Evolutionary conservation across 495 filamentous ascomycete species (phyloP), one percentile per base, ranked within the genome.

Genomic region (Aspergillus kassunensis): DNA sequence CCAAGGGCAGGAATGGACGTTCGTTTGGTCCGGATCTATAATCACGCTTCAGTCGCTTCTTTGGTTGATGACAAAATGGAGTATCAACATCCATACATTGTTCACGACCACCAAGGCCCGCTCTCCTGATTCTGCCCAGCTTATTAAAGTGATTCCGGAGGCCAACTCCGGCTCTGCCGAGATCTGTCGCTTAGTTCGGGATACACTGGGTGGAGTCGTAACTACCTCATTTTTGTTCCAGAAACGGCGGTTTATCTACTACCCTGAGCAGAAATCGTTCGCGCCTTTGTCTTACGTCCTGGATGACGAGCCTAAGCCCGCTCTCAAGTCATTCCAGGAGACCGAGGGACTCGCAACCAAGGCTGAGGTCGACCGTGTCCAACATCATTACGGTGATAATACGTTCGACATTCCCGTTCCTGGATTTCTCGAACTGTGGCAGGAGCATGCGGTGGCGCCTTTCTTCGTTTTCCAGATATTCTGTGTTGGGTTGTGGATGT

Each of bases 401-500:
- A 92, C 87, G 16, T 99, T 97, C 65, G 93, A 99, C 60, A 97
- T 99, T 46, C 93, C 93, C 19, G 92, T 99, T 18, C 93, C 93
- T 9, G 89, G 85, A 12, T 99, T 99, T 56, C 81, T 86, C 30
- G 93, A 99, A 72, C 82, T 99, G 44, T 99, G 95, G 80, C 86
- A 93, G 71, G 95, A 99, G 68, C 93, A 99, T 72, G 92, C 93
- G 19, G 93, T 99, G 27, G 93, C 93, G 25, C 93, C 93, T 11
- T 99, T 99, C 80, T 99, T 99, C 68, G 90, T 99, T 44, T 99
- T 99, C 72, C 93, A 99, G 74, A 76, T 99, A 34, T 99, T 99
- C 76, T 97, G 95, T 57, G 93, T 99, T 50, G 93, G 95, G 23
- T 74, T 99, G 53, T 99, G 93, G 93, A 89, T 97, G 86, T 68